These are phyloP conservation scores for Myriosclerotinia scirpicola DNA, from an alignment of 2,329 filamentous ascomycete species.

Conservation along the genomic window DNA sequence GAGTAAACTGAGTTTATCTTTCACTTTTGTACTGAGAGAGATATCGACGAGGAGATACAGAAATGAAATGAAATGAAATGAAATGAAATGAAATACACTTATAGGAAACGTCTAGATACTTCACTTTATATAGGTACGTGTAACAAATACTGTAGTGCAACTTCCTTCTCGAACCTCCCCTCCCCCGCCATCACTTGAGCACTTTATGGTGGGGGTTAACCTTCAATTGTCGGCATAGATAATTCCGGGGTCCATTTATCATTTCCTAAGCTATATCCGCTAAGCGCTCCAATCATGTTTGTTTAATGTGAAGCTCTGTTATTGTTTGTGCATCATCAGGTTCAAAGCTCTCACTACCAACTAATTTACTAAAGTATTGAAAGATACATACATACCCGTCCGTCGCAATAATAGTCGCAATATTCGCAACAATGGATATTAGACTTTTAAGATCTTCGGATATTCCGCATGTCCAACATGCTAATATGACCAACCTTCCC, in stretches of 20 bases:
- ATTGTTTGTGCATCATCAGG: not conserved
- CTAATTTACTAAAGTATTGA: not conserved
- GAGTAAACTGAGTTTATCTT: not conserved
- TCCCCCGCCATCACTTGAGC: not conserved
- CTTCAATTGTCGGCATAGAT: conserved; percentile 11
- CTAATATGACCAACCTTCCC: conserved; percentile 97
- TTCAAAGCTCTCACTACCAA: conserved; percentile 2
- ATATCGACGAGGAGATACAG: not conserved
- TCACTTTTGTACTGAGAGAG: not conserved
- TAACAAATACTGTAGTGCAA: not conserved
- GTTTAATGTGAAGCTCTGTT: not conserved
- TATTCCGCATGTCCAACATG: conserved; percentile 91
- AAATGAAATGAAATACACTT: not conserved
- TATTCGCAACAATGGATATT: conserved; percentile 72
- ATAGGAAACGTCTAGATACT: not conserved
- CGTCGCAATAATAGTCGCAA: not conserved
- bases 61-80: not conserved
- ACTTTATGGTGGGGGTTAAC: conserved; percentile 1
- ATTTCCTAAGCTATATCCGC: not conserved
- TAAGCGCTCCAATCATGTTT: conserved; percentile 6
- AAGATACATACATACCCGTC: not conserved
- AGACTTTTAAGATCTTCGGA: conserved; percentile 79
- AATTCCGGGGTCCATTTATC: conserved; percentile 8
- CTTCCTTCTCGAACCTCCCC: not conserved
- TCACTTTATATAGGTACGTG: conserved; percentile 1